Conservation (phyloP, 495 filamentous ascomycete genomes). For the Tuber umbilicatum region DNA sequence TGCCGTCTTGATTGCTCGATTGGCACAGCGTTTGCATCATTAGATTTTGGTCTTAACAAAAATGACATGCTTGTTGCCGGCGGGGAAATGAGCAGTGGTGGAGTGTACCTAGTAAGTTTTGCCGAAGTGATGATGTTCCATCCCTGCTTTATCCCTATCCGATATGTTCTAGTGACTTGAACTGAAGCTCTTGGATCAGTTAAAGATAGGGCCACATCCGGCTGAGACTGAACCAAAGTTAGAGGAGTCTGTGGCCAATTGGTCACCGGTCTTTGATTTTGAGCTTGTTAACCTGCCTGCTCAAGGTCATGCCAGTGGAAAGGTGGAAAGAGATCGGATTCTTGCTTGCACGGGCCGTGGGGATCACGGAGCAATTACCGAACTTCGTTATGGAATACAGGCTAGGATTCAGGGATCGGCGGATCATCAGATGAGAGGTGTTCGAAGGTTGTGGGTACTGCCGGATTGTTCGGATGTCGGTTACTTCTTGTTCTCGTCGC, state of each 20-base stretch:
- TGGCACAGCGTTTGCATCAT: conserved; percentile 59
- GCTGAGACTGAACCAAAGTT: conserved; percentile 45
- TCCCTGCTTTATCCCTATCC: conserved; percentile 16
- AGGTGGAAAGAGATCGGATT: conserved; percentile 47
- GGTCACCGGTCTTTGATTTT: conserved; percentile 74
- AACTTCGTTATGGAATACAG: conserved; percentile 65
- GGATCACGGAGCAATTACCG: conserved; percentile 56
- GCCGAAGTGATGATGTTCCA: conserved; percentile 7
- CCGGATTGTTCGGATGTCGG: conserved; percentile 35
- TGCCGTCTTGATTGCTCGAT: conserved; percentile 58
- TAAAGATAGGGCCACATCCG: conserved; percentile 40
- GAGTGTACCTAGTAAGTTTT: conserved; percentile 61
- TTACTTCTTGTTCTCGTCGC: conserved; percentile 38
- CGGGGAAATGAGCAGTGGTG: conserved; percentile 75
- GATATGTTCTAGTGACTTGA: conserved; percentile 18
- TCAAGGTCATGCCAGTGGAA: conserved; percentile 26
- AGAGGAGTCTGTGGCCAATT: conserved; percentile 64
- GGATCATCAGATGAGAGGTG: conserved; percentile 36
- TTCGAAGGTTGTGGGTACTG: conserved; percentile 36
- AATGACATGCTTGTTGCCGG: conserved; percentile 73
- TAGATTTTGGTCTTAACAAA: conserved; percentile 48
- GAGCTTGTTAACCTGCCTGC: conserved; percentile 42
- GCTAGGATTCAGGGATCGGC: conserved; percentile 50
- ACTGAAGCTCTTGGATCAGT: conserved; percentile 41
- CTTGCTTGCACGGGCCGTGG: conserved; percentile 57